Evolutionary conservation across 345 rosid genomes (phyloP).

Genomic region (Camelina laxa): DNA sequence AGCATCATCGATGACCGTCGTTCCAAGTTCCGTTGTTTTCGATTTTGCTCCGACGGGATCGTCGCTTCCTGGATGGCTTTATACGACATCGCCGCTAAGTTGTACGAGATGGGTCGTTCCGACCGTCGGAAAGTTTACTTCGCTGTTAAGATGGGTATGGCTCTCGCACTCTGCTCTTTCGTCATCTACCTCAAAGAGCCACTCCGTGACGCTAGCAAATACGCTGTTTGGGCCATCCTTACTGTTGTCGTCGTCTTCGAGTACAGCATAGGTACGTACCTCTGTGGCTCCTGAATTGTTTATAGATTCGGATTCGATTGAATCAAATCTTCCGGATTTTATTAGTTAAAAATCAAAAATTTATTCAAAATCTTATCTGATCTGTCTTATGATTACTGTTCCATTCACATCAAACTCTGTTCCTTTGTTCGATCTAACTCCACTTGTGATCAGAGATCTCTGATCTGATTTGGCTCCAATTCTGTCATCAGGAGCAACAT

Average conservation of each 20-base stretch:
- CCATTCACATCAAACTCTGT: neutral
- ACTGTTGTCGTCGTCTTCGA: constrained; percentile 92
- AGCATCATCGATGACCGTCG: constrained; percentile 37
- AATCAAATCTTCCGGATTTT: neutral
- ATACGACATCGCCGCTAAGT: constrained; percentile 31
- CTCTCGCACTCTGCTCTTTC: constrained; percentile 65
- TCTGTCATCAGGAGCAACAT: constrained; percentile 68
- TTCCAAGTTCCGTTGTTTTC: constrained; percentile 53
- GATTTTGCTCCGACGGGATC: constrained; percentile 52
- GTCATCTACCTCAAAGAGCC: constrained; percentile 71
- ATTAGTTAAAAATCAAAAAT: neutral
- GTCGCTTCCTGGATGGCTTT: constrained; percentile 47
- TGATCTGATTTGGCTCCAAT: constrained; percentile 8
- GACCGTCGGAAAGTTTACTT: constrained; percentile 76
- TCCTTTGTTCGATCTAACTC: neutral
- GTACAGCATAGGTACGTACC: constrained; percentile 69
- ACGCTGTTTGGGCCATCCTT: constrained; percentile 87
- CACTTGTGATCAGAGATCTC: neutral
- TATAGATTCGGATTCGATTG: neutral
- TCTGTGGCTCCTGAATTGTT: neutral
- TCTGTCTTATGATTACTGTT: constrained; percentile 1
- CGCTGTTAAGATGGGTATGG: constrained; percentile 72
- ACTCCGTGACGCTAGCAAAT: constrained; percentile 55
- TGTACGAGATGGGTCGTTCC: constrained; percentile 75
- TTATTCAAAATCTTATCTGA: constrained; percentile 11